A percentile compares a stretch with the other conserved stretches of the same genome.
Evolutionary conservation across 2,329 filamentous ascomycete species (phyloP).

Genomic region (Dactylonectria estremocensis): DNA sequence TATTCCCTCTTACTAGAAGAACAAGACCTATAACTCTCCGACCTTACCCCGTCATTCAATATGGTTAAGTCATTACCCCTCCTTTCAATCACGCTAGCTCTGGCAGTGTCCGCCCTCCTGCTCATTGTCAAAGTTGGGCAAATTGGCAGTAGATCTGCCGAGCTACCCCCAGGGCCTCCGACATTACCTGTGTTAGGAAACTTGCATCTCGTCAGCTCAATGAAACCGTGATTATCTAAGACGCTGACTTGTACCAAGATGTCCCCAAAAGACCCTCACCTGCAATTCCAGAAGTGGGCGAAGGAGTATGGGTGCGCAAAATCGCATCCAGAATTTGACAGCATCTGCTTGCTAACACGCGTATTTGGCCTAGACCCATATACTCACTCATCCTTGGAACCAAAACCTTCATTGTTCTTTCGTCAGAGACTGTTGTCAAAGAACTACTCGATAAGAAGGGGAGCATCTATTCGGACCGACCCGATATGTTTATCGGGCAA

Average conservation of each 20-base stretch:
- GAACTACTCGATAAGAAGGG: constrained; percentile 24
- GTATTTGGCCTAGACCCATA: constrained; percentile 1
- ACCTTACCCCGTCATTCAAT: no score
- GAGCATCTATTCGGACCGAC: constrained; percentile 18
- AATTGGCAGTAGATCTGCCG: neutral
- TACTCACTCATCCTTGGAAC: constrained; percentile 27
- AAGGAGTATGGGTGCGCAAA: constrained; percentile 9
- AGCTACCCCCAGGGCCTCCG: neutral
- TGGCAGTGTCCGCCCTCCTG: neutral
- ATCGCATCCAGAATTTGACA: neutral
- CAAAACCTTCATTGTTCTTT: constrained; percentile 20
- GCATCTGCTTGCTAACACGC: neutral
- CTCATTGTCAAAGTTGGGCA: neutral
- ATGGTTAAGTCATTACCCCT: no score
- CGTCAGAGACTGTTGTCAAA: constrained; percentile 11
- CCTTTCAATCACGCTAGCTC: neutral
- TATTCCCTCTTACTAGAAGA: no score
- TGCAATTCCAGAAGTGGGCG: constrained; percentile 16
- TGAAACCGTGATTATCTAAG: neutral
- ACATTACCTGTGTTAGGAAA: neutral
- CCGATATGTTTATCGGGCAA: constrained; percentile 27
- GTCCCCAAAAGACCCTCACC: neutral
- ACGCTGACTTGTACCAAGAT: constrained; percentile 3
- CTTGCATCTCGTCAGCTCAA: neutral
- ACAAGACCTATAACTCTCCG: neutral